Evolutionary conservation across 441 rosid species (phyloP).

Genomic region (Erodium trifolium): DNA sequence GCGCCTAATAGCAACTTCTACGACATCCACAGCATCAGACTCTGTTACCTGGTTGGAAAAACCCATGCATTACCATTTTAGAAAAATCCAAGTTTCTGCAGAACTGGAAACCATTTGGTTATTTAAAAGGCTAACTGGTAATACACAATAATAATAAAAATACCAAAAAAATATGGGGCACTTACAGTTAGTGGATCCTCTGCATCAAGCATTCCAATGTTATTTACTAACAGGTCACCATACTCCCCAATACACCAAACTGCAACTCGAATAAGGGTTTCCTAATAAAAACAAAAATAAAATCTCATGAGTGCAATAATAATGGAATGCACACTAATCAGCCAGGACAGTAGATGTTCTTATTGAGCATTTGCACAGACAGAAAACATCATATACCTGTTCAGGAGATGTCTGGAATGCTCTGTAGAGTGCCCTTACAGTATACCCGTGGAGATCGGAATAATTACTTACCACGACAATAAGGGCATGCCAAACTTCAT

Average conservation of each 20-base stretch:
- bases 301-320: constrained; percentile 3
- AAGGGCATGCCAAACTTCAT: constrained; percentile 96
- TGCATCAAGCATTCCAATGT: constrained; percentile 67
- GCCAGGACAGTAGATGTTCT: not conserved
- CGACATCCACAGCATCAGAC: constrained; percentile 77
- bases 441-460: constrained; percentile 90
- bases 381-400: constrained; percentile 49
- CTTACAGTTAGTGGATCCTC: constrained; percentile 93
- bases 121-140: not conserved
- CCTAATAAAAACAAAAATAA: constrained; percentile 39
- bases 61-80: constrained; percentile 15
- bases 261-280: constrained; percentile 89
- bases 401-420: constrained; percentile 68
- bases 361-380: not conserved
- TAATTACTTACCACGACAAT: constrained; percentile 91
- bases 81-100: constrained; percentile 6
- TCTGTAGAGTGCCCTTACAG: constrained; percentile 77
- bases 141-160: not conserved
- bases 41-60: constrained; percentile 70
- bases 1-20: constrained; percentile 58
- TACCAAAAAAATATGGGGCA: constrained; percentile 13
- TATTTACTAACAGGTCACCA: constrained; percentile 88
- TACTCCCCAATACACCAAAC: constrained; percentile 99
- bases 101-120: not conserved
- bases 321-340: not conserved